A percentile compares a stretch with the other conserved stretches of the same genome.
Conservation (phyloP, 495 filamentous ascomycete genomes). For the Platismatia glauca region DNA sequence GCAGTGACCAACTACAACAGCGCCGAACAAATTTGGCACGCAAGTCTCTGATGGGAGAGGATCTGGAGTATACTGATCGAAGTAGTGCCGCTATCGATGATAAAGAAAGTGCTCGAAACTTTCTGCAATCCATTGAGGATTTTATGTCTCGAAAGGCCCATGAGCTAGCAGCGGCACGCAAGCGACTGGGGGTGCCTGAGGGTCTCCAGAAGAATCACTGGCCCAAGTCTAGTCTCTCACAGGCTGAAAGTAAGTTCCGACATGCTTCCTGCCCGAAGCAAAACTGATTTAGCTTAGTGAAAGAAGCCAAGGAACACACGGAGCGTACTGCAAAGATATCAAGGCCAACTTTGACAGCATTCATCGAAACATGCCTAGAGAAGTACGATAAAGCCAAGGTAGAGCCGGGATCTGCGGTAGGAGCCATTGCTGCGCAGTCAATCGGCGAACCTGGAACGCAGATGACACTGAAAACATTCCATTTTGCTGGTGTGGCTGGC, state of each 20-base stretch:
- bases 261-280: slow-evolving; percentile 13
- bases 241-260: slow-evolving; percentile 12
- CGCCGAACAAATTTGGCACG: slow-evolving; percentile 59
- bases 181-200: slow-evolving; percentile 18
- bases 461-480: slow-evolving; percentile 99
- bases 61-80: slow-evolving; percentile 54
- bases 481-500: slow-evolving; percentile 98
- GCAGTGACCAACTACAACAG: slow-evolving; percentile 51
- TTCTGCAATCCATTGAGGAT: slow-evolving; percentile 64
- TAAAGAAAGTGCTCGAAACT: slow-evolving; percentile 72
- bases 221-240: not conserved
- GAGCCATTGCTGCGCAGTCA: slow-evolving; percentile 92
- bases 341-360: slow-evolving; percentile 55
- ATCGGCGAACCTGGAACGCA: slow-evolving; percentile 98
- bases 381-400: slow-evolving; percentile 87
- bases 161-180: slow-evolving; percentile 43
- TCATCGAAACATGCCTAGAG: slow-evolving; percentile 71
- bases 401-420: slow-evolving; percentile 94
- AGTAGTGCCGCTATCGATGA: slow-evolving; percentile 67
- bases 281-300: slow-evolving; percentile 14
- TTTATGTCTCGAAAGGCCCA: slow-evolving; percentile 54
- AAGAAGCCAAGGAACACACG: slow-evolving; percentile 26
- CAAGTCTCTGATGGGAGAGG: slow-evolving; percentile 40
- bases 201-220: slow-evolving; percentile 11
- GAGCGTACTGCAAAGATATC: slow-evolving; percentile 79